Conservation (phyloP, 140 eudicot species). For the Cichorium intybus region DNA sequence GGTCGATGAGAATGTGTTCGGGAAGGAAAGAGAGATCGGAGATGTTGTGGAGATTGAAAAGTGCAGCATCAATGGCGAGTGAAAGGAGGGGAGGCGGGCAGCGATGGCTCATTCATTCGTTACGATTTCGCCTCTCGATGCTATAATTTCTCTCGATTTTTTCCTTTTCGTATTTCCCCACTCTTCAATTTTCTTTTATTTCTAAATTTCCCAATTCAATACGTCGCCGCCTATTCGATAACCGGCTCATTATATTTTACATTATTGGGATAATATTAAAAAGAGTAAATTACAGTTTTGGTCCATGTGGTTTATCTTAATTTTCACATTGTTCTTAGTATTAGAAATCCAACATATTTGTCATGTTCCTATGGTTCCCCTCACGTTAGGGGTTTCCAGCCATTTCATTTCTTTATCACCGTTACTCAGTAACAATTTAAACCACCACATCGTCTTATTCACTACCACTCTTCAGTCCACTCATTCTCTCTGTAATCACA, state of each 20-base stretch:
- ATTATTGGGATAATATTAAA: no score
- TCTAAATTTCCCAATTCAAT: background rate
- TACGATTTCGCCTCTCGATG: conserved; percentile 10
- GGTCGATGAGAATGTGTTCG: conserved; percentile 74
- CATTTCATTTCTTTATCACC: no score
- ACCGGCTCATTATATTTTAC: background rate
- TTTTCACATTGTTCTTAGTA: no score
- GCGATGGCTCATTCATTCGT: conserved; percentile 54
- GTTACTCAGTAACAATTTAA: no score
- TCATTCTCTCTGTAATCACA: no score
- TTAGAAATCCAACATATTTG: no score
- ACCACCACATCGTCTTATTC: no score
- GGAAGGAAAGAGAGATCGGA: conserved; percentile 79
- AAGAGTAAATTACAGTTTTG: no score
- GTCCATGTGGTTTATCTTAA: no score
- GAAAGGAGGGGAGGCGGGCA: conserved; percentile 70
- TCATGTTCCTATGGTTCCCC: no score
- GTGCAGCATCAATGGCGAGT: conserved; percentile 64
- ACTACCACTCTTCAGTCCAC: no score
- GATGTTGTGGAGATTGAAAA: conserved; percentile 49
- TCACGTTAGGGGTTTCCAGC: no score
- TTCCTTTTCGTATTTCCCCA: background rate
- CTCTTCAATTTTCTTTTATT: background rate
- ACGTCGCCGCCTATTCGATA: background rate
- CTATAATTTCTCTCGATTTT: background rate